phyloP scores from a whole-genome alignment of 106 monocot genomes.

The Allium fistulosum region DNA sequence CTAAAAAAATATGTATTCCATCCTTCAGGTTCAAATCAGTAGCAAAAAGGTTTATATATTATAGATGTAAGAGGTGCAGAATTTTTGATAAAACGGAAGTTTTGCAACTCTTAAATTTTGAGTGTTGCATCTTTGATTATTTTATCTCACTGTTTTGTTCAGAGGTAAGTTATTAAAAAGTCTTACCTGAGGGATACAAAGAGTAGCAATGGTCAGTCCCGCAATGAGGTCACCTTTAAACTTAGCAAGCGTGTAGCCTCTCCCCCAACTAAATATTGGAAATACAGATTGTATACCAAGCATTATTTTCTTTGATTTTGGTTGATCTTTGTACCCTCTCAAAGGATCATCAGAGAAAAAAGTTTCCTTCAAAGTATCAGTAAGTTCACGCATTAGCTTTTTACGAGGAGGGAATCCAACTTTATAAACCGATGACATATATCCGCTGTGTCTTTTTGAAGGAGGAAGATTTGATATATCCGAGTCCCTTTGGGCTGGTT shows the following conservation, averaged over 20 bases:
- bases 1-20: too few species aligned
- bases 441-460: conserved; percentile 7
- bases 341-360: conserved; percentile 88
- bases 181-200: conserved; percentile 88
- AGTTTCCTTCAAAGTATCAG: conserved; percentile 55
- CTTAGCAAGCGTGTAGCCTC: conserved; percentile 47
- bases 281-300: conserved; percentile 62
- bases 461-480: conserved; percentile 13
- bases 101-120: too few species aligned
- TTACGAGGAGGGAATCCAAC: too few species aligned
- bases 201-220: conserved; percentile 92
- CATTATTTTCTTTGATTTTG: conserved; percentile 42
- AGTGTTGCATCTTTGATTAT: too few species aligned
- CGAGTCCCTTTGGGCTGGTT: conserved; percentile 7
- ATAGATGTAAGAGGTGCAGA: too few species aligned
- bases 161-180: too few species aligned
- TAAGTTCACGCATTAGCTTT: too few species aligned
- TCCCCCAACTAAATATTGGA: conserved; percentile 73
- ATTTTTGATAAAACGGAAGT: too few species aligned
- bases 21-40: too few species aligned
- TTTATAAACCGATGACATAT: too few species aligned
- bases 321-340: conserved; percentile 61
- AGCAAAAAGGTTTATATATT: too few species aligned
- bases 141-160: too few species aligned
- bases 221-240: conserved; percentile 81